A percentile compares a stretch with the other conserved stretches of the same genome.
These are phyloP conservation scores for Paraleonurus japonicus DNA, from an alignment of 257 asterid species.

Conservation along the genomic window DNA sequence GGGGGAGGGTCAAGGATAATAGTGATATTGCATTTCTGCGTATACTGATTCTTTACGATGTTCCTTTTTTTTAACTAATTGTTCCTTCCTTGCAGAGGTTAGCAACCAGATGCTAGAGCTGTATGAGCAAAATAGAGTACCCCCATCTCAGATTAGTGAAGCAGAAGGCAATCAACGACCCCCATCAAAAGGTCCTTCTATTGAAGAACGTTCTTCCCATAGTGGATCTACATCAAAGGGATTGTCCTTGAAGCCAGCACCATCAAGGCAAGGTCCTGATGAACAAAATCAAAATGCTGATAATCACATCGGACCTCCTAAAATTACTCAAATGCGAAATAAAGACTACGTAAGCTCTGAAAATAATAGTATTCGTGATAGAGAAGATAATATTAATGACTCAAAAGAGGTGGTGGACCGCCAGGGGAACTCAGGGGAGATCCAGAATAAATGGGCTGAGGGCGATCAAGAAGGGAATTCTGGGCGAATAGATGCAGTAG, in stretches of 20 bases:
- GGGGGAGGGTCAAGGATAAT: constrained; percentile 33
- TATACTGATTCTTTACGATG: constrained; percentile 9
- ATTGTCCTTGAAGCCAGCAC: constrained; percentile 43
- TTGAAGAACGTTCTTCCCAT: constrained; percentile 53
- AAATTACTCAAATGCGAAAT: constrained; percentile 25
- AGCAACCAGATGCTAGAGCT: constrained; percentile 94
- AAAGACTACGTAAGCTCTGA: constrained; percentile 37
- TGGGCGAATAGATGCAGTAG: constrained; percentile 41
- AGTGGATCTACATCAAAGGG: constrained; percentile 44
- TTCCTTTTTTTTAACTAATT: constrained; percentile 10
- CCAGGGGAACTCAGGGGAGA: constrained; percentile 34
- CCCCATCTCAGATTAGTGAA: constrained; percentile 68
- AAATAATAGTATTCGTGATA: constrained; percentile 11
- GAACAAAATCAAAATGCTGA: constrained; percentile 30
- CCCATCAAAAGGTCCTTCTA: constrained; percentile 44
- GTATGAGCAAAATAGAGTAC: constrained; percentile 72
- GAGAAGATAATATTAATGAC: constrained; percentile 39
- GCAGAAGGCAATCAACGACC: constrained; percentile 71
- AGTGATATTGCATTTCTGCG: constrained; percentile 1
- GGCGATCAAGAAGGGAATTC: constrained; percentile 34
- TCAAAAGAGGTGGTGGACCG: constrained; percentile 35
- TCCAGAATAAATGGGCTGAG: constrained; percentile 27
- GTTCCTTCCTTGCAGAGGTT: constrained; percentile 76
- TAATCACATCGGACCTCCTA: constrained; percentile 31
- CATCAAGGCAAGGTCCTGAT: constrained; percentile 37